Conservation (phyloP, 1,284 basidiomycete genomes). For the Cutaneotrichosporon dermatis region DNA sequence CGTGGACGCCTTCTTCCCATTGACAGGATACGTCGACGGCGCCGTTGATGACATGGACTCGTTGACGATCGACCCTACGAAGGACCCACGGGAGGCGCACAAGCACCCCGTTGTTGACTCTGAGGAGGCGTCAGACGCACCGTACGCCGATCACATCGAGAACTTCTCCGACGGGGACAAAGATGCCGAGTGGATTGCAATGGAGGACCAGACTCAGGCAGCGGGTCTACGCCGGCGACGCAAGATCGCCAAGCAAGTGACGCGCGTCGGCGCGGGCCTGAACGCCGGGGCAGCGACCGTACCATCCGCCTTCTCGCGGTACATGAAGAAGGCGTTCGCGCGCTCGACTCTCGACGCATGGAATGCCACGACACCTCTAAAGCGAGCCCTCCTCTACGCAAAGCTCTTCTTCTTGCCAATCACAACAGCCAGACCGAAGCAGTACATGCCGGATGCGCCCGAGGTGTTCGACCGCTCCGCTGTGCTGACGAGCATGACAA, state of each 20-base stretch:
- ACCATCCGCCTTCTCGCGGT: neutral
- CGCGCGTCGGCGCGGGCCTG: neutral
- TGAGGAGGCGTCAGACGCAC: conserved; percentile 16
- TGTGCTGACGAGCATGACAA: conserved; percentile 68
- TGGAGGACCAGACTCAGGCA: conserved; percentile 11
- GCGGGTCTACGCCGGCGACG: neutral
- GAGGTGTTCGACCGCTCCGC: conserved; percentile 45
- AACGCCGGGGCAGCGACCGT: too few species aligned
- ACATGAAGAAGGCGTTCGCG: neutral
- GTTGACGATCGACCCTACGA: conserved; percentile 55
- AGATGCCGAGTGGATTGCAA: conserved; percentile 18
- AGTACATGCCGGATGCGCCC: conserved; percentile 20
- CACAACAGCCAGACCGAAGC: conserved; percentile 16
- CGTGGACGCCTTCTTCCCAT: conserved; percentile 89
- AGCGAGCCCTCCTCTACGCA: conserved; percentile 26
- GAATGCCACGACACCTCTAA: neutral
- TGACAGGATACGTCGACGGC: conserved; percentile 74
- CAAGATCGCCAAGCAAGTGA: neutral
- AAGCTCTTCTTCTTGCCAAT: conserved; percentile 39
- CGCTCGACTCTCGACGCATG: neutral
- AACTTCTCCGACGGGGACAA: conserved; percentile 6
- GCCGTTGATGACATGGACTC: conserved; percentile 77
- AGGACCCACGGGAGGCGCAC: conserved; percentile 9
- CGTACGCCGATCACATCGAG: conserved; percentile 12
- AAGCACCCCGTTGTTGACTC: neutral